Evolutionary conservation across 2,329 filamentous ascomycete species (phyloP), one percentile per base, ranked within the genome.

Genomic region (Hymenoscyphus infarciens): DNA sequence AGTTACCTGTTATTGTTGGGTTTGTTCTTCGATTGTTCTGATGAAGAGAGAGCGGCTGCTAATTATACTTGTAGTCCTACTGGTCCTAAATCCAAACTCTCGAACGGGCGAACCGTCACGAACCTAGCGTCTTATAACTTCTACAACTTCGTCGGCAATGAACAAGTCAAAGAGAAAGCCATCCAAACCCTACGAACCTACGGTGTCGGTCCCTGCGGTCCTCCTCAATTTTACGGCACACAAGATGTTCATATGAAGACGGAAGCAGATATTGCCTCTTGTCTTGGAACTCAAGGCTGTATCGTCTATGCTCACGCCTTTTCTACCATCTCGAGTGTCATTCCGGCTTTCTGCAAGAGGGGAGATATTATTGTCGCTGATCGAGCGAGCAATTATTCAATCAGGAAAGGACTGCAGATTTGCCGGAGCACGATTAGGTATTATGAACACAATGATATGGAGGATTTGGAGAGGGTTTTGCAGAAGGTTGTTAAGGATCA

Each of bases 231-330:
- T 79, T 99, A 99, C 79, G 95, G 93, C 68, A 99, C 92, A 35
- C 94, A 98, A 76, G 95, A 99, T 77, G 93, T 98, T 55, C 95
- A 99, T 77, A 94, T 97, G 86, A 95, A 96, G 80, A 92, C 92
- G 16, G 95, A 99, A 78, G 86, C 91, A 62, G 94, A 98, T 75
- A 93, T 99, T 73, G 92, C 95, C 27, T 85, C 90, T 10, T 96
- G 94, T 74, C 78, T 99, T 29, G 95, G 95, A 27, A 91, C 91
- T 1, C 87, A 93, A 61, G 88, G 89, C 35, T 96, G 92, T 74
- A 98, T 99, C 69, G 87, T 99, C 64, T 99, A 99, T 74, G 91
- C 95, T 0, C 95, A 99, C 74, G 89, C 93, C 3, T 98, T 99
- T 75, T 96, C 91, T 29, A 97, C 95, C 49, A 96, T 98, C 64